A percentile compares a stretch with the other conserved stretches of the same genome.
Conservation (phyloP, 2,329 filamentous ascomycete species). For the Penicillium frequentans region DNA sequence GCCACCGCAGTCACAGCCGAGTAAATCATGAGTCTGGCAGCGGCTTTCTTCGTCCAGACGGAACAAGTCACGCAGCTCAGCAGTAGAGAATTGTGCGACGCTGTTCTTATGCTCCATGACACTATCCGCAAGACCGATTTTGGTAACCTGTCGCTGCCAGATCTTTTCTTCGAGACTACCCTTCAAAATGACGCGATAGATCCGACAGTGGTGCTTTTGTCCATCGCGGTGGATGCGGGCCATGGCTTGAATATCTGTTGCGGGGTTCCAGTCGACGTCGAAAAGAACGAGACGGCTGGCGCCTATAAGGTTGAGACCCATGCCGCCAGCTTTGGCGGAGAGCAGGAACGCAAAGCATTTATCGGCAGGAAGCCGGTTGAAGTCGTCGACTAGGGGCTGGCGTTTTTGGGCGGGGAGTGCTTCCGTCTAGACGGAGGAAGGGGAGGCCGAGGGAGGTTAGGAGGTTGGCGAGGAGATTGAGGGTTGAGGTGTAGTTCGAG, state of each 20-base stretch:
- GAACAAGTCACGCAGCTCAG: conserved; percentile 68
- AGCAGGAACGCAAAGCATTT: conserved; percentile 68
- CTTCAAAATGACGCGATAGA: conserved; percentile 68
- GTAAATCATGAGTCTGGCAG: conserved; percentile 68
- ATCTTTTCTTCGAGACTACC: conserved; percentile 74
- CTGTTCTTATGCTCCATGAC: conserved; percentile 67
- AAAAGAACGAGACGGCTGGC: conserved; percentile 70
- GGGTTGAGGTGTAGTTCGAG: conserved; percentile 73
- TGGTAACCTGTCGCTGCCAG: conserved; percentile 70
- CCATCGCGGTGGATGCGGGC: conserved; percentile 72
- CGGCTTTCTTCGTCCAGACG: conserved; percentile 59
- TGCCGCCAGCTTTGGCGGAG: conserved; percentile 70
- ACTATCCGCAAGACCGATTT: conserved; percentile 68
- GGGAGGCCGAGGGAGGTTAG: conserved; percentile 60
- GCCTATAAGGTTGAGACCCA: conserved; percentile 69
- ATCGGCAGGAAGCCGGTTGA: conserved; percentile 61
- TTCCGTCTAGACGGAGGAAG: conserved; percentile 69
- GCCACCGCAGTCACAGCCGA: conserved; percentile 64
- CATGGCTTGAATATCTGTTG: conserved; percentile 72
- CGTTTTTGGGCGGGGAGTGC: conserved; percentile 64
- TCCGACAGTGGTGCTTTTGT: conserved; percentile 66
- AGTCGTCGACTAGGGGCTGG: conserved; percentile 67
- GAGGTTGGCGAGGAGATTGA: conserved; percentile 65
- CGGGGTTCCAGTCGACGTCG: conserved; percentile 75
- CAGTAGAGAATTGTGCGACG: conserved; percentile 61